Base-by-base conservation (phyloP, 768 basidiomycete genomes). In the Tremella fuciformis region DNA sequence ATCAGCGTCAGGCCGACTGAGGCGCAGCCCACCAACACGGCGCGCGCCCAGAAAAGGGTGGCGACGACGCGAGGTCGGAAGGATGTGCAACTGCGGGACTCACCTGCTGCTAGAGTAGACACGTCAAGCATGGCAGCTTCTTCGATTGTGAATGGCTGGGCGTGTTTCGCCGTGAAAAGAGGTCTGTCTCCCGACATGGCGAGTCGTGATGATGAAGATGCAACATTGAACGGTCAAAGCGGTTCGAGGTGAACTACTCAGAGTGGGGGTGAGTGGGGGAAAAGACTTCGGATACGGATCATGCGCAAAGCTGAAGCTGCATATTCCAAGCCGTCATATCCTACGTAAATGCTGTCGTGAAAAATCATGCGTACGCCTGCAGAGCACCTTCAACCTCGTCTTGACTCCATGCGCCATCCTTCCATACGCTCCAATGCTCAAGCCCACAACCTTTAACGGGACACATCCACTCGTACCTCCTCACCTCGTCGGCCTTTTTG, bases 121-220 rank as follows among this genome's bases (percentile, higher is more conserved):
- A 73, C 50, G 21, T 70, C 71, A 1, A 73, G 60, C 13, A 54
- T 34, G 58, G 67, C 67, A 9, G 68, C 71, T 55, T 73, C 59
- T 55, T 67, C 66, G 13, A 73, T 39, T 1, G 68, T 67, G 64
- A 73, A 73, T 8, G 71, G 71, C 37, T 73, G 71, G 11, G 57
- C n/a, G 58, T 70, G 64, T 39, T 47, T 53, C 13, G 71, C 68
- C 2, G n/a, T 54, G 50, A 67, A 73, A 15, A 38, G 37, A 13
- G 63, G 6, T 46, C 42, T 46, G 6, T 15, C 42, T 46, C 6
- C 22, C 42, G 22, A 46, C 42, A 46, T 18, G 42, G n/a, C n/a
- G 42, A 46, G 16, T 15, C 4, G 42, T 18, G 22, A 15, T 6
- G 42, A 46, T 22, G 42, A 46, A 15, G 11, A 34, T 6, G 42